These are phyloP conservation scores for Vitis rupestris DNA, from an alignment of 164 flowering plant genomes.

Conservation along the genomic window DNA sequence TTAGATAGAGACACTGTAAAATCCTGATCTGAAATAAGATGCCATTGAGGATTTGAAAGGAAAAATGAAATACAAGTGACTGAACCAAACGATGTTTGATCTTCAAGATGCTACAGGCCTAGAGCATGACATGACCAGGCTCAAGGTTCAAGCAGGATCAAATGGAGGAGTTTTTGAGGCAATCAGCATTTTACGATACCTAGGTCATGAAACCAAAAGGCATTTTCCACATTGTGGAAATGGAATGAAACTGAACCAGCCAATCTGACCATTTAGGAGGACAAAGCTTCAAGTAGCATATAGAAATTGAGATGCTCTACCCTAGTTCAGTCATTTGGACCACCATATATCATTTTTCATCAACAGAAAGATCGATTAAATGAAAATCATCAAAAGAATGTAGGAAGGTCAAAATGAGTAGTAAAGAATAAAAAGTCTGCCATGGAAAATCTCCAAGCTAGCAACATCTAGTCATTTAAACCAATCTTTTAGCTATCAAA, in stretches of 20 bases:
- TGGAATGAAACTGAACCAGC: neutral
- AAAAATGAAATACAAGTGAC: neutral
- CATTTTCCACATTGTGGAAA: neutral
- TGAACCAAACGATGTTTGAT: neutral
- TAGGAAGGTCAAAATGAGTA: too few relatives aligned
- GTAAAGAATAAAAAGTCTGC: too few relatives aligned
- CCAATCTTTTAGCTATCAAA: too few relatives aligned
- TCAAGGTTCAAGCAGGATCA: neutral
- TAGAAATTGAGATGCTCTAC: neutral
- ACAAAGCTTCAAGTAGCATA: neutral
- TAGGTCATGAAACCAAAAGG: neutral
- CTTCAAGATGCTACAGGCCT: neutral
- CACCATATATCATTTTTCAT: neutral
- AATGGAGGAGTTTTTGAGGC: neutral
- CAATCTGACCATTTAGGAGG: neutral
- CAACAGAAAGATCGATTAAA: too few relatives aligned
- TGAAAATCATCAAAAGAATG: too few relatives aligned
- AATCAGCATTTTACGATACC: neutral
- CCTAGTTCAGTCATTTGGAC: neutral
- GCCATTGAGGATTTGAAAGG: neutral
- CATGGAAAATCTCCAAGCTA: too few relatives aligned
- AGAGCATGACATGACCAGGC: neutral
- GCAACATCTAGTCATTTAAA: too few relatives aligned
- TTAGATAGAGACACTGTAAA: neutral
- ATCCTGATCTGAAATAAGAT: neutral